These are phyloP conservation scores for Phytopythium cucurbitacearum DNA, from an alignment of 352 stramenopile species.

Conservation along the genomic window DNA sequence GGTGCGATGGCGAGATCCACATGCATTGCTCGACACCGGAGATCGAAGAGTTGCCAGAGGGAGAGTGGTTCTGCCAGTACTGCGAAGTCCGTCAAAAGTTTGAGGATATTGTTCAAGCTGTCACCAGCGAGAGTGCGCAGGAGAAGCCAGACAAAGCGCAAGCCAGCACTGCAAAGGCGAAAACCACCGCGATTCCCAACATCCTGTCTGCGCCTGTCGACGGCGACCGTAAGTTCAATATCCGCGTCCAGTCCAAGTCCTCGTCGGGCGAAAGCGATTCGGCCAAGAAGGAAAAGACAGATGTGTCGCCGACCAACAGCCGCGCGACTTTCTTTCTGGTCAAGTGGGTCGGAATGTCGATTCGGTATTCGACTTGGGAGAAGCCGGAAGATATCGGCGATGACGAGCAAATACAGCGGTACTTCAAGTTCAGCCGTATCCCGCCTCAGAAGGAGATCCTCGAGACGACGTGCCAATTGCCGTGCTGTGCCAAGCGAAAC, in stretches of 20 bases:
- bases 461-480: conserved; percentile 80
- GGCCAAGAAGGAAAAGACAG: conserved; percentile 2
- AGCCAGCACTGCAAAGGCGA: conserved; percentile 3
- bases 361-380: conserved; percentile 87
- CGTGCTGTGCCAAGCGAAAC: conserved; percentile 79
- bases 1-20: conserved; percentile 86
- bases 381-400: conserved; percentile 86
- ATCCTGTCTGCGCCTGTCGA: conserved; percentile 45
- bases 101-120: conserved; percentile 12
- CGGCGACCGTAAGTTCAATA: conserved; percentile 77
- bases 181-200: conserved; percentile 23
- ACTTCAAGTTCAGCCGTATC: conserved; percentile 86
- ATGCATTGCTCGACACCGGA: conserved; percentile 77
- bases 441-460: conserved; percentile 79
- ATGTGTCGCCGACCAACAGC: conserved; percentile 13
- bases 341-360: conserved; percentile 84
- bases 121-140: conserved; percentile 7
- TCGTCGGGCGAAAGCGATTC: conserved; percentile 17
- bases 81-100: conserved; percentile 55
- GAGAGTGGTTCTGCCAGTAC: conserved; percentile 82
- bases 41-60: conserved; percentile 64
- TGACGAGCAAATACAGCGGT: conserved; percentile 85
- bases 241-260: conserved; percentile 27
- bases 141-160: conserved; percentile 7
- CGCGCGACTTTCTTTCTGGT: conserved; percentile 83